phyloP scores from a whole-genome alignment of 2,329 filamentous ascomycete species.

The Ascochyta fabae region DNA sequence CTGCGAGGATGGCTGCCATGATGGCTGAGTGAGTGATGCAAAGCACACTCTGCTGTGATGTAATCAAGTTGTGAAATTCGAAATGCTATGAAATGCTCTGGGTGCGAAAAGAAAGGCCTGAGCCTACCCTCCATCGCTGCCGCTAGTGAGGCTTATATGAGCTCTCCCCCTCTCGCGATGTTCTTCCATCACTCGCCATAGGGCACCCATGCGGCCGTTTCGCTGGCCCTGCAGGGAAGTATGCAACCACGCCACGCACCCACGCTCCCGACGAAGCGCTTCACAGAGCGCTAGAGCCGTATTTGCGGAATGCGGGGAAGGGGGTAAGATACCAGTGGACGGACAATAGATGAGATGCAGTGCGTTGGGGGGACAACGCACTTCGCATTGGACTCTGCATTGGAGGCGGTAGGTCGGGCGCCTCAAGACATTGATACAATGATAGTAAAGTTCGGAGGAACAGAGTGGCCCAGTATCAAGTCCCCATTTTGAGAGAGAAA shows the following conservation, averaged over 20 bases:
- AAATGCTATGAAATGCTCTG: not conserved
- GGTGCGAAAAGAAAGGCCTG: constrained; percentile 15
- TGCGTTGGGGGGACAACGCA: constrained; percentile 39
- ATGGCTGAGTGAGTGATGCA: not conserved
- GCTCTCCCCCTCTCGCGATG: not conserved
- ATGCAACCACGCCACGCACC: constrained; percentile 35
- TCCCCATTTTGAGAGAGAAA: no score
- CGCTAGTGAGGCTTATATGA: constrained; percentile 28
- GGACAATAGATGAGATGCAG: constrained; percentile 19
- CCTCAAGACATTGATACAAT: no score
- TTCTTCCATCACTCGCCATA: constrained; percentile 8
- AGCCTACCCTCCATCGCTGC: constrained; percentile 4
- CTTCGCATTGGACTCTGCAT: constrained; percentile 35
- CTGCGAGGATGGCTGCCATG: constrained; percentile 30
- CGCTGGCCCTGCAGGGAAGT: constrained; percentile 37
- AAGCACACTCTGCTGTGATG: not conserved
- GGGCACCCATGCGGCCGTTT: constrained; percentile 26
- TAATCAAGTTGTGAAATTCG: not conserved
- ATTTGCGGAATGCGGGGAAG: constrained; percentile 27
- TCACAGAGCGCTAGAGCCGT: constrained; percentile 20
- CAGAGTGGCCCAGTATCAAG: not conserved
- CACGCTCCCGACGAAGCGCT: constrained; percentile 17
- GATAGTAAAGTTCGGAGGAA: no score
- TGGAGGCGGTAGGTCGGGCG: not conserved
- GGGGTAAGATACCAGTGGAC: constrained; percentile 22